Base-by-base conservation (phyloP, 2,329 filamentous ascomycete species). In the Aspergillus sp. region DNA sequence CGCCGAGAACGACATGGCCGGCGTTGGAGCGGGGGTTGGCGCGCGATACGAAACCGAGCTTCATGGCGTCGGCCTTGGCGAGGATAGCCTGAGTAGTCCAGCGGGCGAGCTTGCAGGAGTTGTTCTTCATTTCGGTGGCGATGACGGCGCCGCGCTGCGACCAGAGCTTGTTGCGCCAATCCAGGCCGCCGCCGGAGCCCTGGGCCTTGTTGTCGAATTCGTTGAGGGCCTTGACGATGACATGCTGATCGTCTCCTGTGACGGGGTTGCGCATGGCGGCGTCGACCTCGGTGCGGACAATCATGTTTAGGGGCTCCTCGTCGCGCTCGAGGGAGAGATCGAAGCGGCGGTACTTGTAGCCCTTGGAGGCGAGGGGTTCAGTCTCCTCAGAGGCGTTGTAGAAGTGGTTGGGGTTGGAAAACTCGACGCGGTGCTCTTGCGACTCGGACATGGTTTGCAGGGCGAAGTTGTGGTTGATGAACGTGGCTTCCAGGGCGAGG, bases 101-200 rank as follows among this genome's bases (percentile, higher is more conserved):
- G 69, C 93, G 81, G 49, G 93, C 93, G 54, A 98, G 84, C 79
- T 98, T 98, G 86, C 89, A 95, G 66, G 84, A 90, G 82, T 98
- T 98, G 83, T 98, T 98, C 88, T 98, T 98, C 93, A 98, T 98
- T 78, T 98, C 93, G 10, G 93, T 98, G 17, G 93, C 93, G 22
- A 98, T 87, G 39, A 98, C 91, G 49, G 93, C 93, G 83, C 93
- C 93, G 63, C 93, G 86, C 77, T 96, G 90, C 61, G 85, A 89
- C 55, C 88, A 86, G 51, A 98, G 82, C 81, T 98, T 98, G 59
- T 84, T 86, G 68, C 93, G 82, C 93, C 93, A 98, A 80, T 98
- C 93, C 45, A 98, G 80, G 47, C 93, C 93, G 56, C 91, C 90
- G 59, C 93, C 93, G 58, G 88, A 88, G 60, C 93, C 93, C 69